Percentiles rank a stretch among this genome's conserved stretches.
phyloP scores from a whole-genome alignment of 306 rosid species.

The Acmispon strigosus region DNA sequence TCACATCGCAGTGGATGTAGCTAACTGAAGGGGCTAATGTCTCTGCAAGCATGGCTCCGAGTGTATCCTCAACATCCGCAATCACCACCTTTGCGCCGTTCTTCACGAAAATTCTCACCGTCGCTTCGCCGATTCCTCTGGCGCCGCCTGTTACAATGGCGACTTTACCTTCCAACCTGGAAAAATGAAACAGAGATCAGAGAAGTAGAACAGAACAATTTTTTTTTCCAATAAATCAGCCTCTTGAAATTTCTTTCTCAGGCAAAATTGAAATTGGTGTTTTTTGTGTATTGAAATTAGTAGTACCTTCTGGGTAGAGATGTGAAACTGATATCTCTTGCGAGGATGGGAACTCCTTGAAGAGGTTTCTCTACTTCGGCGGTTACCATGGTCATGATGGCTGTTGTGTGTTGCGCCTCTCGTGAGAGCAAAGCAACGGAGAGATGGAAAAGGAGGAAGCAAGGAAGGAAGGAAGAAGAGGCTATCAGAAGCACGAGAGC shows the following conservation, averaged over 20 bases:
- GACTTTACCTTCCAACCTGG: constrained; percentile 72
- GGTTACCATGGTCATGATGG: constrained; percentile 35
- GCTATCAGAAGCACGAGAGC: background rate
- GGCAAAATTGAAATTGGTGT: too few species aligned
- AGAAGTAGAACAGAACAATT: too few species aligned
- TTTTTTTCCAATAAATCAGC: too few species aligned
- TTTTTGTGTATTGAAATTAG: background rate
- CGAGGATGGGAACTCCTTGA: constrained; percentile 41
- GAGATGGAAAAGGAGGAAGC: background rate
- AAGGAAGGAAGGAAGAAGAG: constrained; percentile 4
- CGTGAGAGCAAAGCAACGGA: background rate
- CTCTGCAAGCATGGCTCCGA: constrained; percentile 42
- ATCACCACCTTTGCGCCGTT: constrained; percentile 70
- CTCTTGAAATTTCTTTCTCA: too few species aligned
- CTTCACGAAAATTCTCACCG: constrained; percentile 47
- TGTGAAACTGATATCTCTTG: constrained; percentile 32
- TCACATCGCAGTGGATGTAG: constrained; percentile 60
- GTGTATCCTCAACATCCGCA: constrained; percentile 55
- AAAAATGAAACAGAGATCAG: background rate
- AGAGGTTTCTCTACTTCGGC: constrained; percentile 58
- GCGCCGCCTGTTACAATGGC: constrained; percentile 78
- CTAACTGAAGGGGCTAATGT: constrained; percentile 40
- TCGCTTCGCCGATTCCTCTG: constrained; percentile 76
- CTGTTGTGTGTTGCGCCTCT: background rate
- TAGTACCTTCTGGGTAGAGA: constrained; percentile 49